Conservation (phyloP, 768 basidiomycete genomes). For the Pilatotrama ljubarskyi region DNA sequence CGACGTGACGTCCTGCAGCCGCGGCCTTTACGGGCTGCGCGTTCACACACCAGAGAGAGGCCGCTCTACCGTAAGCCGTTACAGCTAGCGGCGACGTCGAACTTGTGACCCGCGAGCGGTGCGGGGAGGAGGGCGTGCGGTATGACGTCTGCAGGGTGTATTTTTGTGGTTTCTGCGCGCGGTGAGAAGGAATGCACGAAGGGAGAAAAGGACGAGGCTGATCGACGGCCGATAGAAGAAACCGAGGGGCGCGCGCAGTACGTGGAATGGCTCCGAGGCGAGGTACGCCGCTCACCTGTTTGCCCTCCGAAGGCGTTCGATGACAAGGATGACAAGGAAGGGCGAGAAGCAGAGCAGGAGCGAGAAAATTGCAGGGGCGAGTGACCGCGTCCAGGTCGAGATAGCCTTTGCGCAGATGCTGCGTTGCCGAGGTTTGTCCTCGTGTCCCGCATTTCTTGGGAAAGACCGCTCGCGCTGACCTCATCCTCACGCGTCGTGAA, state of each 20-base stretch:
- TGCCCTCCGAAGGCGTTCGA: background rate
- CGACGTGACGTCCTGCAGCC: background rate
- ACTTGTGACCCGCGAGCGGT: constrained; percentile 13
- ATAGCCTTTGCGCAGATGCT: constrained; percentile 10
- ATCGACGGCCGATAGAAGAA: constrained; percentile 1
- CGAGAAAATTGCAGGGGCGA: background rate
- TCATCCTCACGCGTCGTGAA: background rate
- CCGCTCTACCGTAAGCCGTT: background rate
- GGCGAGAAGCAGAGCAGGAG: background rate
- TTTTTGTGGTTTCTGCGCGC: background rate
- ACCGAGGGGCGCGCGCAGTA: background rate
- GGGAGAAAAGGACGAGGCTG: constrained; percentile 2
- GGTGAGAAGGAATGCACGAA: constrained; percentile 11
- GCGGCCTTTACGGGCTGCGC: background rate
- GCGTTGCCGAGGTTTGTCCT: constrained; percentile 9
- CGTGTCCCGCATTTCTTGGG: background rate
- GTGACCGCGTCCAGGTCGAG: constrained; percentile 3
- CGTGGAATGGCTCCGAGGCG: background rate
- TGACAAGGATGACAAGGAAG: background rate
- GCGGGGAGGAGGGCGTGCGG: background rate
- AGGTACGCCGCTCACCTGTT: constrained; percentile 6
- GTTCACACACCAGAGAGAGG: background rate
- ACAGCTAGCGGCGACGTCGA: background rate
- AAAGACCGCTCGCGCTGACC: background rate
- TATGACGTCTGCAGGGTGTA: constrained; percentile 10